phyloP scores from a whole-genome alignment of 495 filamentous ascomycete species.

The Amphirosellinia nigrospora region DNA sequence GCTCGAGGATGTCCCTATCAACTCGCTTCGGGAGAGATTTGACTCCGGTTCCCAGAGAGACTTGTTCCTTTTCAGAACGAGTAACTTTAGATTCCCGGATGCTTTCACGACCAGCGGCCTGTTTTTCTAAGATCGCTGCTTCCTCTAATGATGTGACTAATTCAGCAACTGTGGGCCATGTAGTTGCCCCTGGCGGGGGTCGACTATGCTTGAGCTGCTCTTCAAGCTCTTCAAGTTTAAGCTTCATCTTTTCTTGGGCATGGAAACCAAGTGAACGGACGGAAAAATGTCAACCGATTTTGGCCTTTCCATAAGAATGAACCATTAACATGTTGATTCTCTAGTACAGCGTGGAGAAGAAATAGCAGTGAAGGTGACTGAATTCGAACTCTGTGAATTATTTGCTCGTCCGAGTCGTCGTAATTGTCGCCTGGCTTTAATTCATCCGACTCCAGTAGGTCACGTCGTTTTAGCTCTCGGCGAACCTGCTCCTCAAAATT shows the following conservation, averaged over 20 bases:
- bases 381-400: not conserved
- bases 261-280: not conserved
- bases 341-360: not conserved
- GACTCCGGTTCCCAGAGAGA: not conserved
- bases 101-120: not conserved
- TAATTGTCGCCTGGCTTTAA: not conserved
- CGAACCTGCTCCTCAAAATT: constrained; percentile 10
- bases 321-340: not conserved
- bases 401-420: not conserved
- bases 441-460: not conserved
- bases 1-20: not conserved
- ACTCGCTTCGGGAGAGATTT: not conserved
- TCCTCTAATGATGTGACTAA: not conserved
- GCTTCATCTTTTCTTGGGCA: not conserved
- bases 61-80: not conserved
- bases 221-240: not conserved
- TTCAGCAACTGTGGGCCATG: not conserved
- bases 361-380: not conserved
- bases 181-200: not conserved
- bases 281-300: not conserved
- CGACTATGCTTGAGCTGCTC: not conserved
- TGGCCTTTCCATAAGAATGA: not conserved
- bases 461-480: not conserved
- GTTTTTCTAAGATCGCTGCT: not conserved
- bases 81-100: not conserved